Evolutionary conservation across 306 rosid species (phyloP), one percentile per base, ranked within the genome.

Genomic region (Medicago ruthenica): DNA sequence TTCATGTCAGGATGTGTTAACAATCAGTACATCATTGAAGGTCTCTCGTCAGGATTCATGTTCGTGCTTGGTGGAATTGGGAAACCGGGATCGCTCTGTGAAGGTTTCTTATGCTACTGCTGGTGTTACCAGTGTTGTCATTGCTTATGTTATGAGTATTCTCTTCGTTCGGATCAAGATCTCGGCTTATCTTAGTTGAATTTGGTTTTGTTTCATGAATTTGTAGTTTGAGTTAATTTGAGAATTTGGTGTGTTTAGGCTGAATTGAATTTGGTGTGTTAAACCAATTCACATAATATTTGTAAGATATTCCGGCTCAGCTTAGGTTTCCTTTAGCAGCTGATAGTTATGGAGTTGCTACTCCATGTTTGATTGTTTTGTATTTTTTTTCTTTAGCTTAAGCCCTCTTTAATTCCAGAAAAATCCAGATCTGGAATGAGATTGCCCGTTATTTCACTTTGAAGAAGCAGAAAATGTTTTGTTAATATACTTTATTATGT

Each of bases 101-200:
- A 96, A 90, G 92, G 86, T 87, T 14, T 89, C 96, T 5, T 92
- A 90, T 41, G 98, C 98, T 18, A 12, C 89, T 37, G 98, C 97
- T 3, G 98, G 98, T 6, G 74, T 96, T 36, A 72, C 87, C 1
- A 90, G 91, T 8, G 75, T 92, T 3, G 82, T 90, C 9, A 67
- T 92, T 18, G 85, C 98, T 16, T 96, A 96, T 44, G 83, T 87
- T 21, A 96, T 96, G 99, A 89, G 90, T 80, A 96, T 96, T 98
- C 90, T 96, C 40, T 92, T 96, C 60, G 84, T 96, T 77, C 89
- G 99, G 17, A 96, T 96, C 81, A 96, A 96, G 91, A 92, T 96
- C 75, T 97, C 99, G 3, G 98, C 82, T 41, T 96, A 96, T 83
- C 98, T 87, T 79, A 79, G 91, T 37, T 91, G 80, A 79, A 54